A percentile compares a stretch with the other conserved stretches of the same genome.
phyloP scores from a whole-genome alignment of 2,329 filamentous ascomycete genomes.

The Aspergillus sp. region DNA sequence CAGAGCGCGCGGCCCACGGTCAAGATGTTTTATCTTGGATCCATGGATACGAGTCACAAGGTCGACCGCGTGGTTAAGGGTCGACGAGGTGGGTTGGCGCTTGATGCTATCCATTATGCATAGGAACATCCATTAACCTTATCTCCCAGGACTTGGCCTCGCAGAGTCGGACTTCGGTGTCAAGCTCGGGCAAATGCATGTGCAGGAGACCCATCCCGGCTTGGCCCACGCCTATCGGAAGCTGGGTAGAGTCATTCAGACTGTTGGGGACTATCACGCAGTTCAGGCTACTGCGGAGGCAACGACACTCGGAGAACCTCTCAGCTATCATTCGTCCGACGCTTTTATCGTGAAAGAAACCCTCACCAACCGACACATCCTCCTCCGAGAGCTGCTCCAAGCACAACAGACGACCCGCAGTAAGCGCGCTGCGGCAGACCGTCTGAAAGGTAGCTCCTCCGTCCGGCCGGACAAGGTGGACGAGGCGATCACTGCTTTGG shows the following conservation, averaged over 20 bases:
- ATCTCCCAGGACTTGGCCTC: constrained; percentile 72
- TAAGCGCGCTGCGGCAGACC: constrained; percentile 81
- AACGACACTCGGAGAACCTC: constrained; percentile 86
- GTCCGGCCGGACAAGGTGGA: constrained; percentile 95
- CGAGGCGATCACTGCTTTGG: constrained; percentile 86
- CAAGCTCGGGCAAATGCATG: constrained; percentile 80
- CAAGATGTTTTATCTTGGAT: constrained; percentile 91
- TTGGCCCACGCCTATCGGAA: constrained; percentile 90
- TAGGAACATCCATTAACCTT: background rate
- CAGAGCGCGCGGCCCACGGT: constrained; percentile 85
- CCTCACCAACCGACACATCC: constrained; percentile 93
- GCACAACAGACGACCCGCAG: constrained; percentile 81
- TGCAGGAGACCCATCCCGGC: constrained; percentile 86
- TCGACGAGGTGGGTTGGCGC: constrained; percentile 66
- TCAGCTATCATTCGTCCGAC: constrained; percentile 92
- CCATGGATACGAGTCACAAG: constrained; percentile 97
- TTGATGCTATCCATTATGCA: background rate
- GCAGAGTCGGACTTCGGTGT: constrained; percentile 91
- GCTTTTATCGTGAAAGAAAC: constrained; percentile 98
- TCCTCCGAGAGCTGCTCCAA: constrained; percentile 88
- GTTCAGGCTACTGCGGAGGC: constrained; percentile 96
- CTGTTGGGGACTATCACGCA: constrained; percentile 90
- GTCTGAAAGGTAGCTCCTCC: constrained; percentile 79
- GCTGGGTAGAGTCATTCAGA: constrained; percentile 88
- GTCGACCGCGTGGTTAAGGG: constrained; percentile 91